A percentile compares a stretch with the other conserved stretches of the same genome.
phyloP scores from a whole-genome alignment of 257 asterid genomes.

The Henckelia pumila region DNA sequence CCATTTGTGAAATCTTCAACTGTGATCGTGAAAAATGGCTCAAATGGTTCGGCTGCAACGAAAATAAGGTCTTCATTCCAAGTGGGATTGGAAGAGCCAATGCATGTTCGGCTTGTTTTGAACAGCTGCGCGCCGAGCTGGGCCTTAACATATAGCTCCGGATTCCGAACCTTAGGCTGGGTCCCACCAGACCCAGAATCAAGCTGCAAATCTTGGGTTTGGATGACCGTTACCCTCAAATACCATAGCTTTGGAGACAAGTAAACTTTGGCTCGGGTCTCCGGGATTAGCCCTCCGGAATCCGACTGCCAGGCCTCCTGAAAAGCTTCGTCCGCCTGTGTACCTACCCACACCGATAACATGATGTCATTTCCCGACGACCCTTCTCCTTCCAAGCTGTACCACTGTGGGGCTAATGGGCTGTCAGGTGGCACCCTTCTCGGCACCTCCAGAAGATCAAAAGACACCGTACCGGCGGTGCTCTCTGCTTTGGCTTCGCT shows the following conservation, averaged over 20 bases:
- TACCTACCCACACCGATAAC: conserved; percentile 90
- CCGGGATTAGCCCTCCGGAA: conserved; percentile 89
- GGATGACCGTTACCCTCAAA: conserved; percentile 93
- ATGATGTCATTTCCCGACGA: conserved; percentile 71
- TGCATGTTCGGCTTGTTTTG: conserved; percentile 69
- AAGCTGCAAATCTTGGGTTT: conserved; percentile 87
- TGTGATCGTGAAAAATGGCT: conserved; percentile 66
- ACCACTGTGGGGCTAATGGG: conserved; percentile 93
- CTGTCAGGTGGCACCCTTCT: conserved; percentile 88
- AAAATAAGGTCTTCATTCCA: conserved; percentile 90
- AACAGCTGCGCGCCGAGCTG: conserved; percentile 85
- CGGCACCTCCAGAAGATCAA: conserved; percentile 85
- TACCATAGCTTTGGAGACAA: conserved; percentile 97
- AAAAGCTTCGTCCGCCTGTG: conserved; percentile 88
- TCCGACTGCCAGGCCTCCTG: conserved; percentile 98
- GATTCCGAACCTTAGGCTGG: conserved; percentile 61
- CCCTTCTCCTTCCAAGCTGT: conserved; percentile 60
- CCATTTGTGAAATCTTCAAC: conserved; percentile 71
- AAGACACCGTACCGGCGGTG: conserved; percentile 65
- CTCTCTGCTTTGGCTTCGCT: conserved; percentile 26
- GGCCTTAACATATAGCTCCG: conserved; percentile 74
- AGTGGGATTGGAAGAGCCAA: conserved; percentile 58
- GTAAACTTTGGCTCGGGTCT: conserved; percentile 93
- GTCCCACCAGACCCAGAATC: conserved; percentile 45
- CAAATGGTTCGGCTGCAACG: conserved; percentile 96